Percentiles rank a stretch among this genome's conserved stretches.
Conservation (phyloP, 2,329 filamentous ascomycete species). For the Aspergillus terreus region DNA sequence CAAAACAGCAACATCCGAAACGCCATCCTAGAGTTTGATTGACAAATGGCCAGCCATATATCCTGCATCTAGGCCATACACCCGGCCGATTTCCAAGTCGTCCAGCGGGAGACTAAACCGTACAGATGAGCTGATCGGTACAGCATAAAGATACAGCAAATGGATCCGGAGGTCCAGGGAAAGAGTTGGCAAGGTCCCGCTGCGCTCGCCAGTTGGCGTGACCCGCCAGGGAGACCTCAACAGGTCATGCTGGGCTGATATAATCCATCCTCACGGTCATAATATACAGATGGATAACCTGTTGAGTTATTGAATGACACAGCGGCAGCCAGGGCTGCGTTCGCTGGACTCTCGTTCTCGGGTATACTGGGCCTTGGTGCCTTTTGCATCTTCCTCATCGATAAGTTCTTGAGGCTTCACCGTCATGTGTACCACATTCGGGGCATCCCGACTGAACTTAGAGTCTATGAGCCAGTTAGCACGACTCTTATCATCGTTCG, state of each 20-base stretch:
- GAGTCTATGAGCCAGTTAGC: conserved; percentile 56
- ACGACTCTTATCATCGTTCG: too few relatives aligned
- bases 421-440: conserved; percentile 93
- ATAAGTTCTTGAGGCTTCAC: conserved; percentile 80
- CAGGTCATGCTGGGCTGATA: neutral
- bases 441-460: conserved; percentile 67
- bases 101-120: neutral
- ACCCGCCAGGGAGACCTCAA: neutral
- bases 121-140: too few relatives aligned
- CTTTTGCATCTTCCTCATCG: conserved; percentile 73
- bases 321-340: conserved; percentile 59
- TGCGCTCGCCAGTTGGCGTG: neutral
- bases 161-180: neutral
- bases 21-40: conserved; percentile 10
- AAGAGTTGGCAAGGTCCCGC: neutral
- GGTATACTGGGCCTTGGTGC: conserved; percentile 52
- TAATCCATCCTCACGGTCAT: neutral
- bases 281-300: neutral
- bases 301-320: conserved; percentile 54
- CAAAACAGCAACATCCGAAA: conserved; percentile 10
- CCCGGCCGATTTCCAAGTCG: conserved; percentile 2
- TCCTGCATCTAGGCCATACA: conserved; percentile 6
- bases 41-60: conserved; percentile 9
- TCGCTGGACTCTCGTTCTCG: conserved; percentile 54
- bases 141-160: too few relatives aligned